Evolutionary conservation across 148 eudicot genomes (phyloP), one percentile per base, ranked within the genome.

Genomic region (Selenicereus undatus): DNA sequence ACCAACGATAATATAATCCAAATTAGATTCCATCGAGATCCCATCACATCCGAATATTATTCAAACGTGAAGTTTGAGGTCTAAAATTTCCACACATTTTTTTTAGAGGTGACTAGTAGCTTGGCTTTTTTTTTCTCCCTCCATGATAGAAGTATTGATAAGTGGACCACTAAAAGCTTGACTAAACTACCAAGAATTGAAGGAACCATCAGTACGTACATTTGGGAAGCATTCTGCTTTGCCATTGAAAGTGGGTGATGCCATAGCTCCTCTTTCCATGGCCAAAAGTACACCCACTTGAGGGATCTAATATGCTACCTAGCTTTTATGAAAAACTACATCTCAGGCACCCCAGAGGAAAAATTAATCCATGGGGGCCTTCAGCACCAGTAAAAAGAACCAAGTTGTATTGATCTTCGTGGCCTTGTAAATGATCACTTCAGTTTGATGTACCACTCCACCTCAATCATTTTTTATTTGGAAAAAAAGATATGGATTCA

Each of bases 241-340:
- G 30, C 82, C 82, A 81, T 65, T 64, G 73, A 81, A 74, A 81
- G 82, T 81, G 82, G 82, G 82, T n/a, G 78, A 27, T 74, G 73
- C 73, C 77, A 81, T 74, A 12, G 66, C 70, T 54, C 71, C 73
- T 74, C 82, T 74, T 74, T 74, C 27, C 9, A 73, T 80, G 82
- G 82, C 58, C 60, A 22, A 73, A 71, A 72, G 81, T 71, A 79
- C 76, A 73, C 82, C 72, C 78, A 80, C 42, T 80, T 74, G 73
- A 62, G 5, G 43, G 43, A 39, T 39, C 8, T 4, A 0, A 39
- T 39, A 4, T 81, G 29, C 17, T 45, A 21, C 32, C 36, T n/a
- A 32, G 1, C 22, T 45, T 64, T 65, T 64, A 3, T 43, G 32
- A 71, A 32, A 30, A 21, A 70, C 20, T 20, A n/a, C 71, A 72